A percentile compares a stretch with the other conserved stretches of the same genome.
Evolutionary conservation across 257 asterid species (phyloP).

Genomic region (Knoxia roxburghii): DNA sequence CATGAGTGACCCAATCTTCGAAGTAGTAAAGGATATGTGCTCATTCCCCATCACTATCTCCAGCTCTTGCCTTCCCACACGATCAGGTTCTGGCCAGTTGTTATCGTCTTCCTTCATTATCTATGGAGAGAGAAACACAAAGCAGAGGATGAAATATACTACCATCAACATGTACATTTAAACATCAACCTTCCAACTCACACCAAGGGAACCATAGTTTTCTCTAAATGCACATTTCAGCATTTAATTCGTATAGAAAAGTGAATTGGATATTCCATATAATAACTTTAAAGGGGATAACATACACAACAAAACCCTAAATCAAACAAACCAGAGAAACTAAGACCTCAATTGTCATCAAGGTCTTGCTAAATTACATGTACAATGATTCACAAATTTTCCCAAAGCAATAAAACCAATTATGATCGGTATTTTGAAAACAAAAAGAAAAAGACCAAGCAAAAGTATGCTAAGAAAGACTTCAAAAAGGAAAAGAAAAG

Average conservation of each 20-base stretch:
- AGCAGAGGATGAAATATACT: not conserved
- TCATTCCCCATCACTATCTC: conserved; percentile 99
- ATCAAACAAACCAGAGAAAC: not conserved
- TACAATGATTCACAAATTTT: no score
- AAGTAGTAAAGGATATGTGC: conserved; percentile 93
- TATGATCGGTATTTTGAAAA: not conserved
- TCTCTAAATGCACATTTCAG: not conserved
- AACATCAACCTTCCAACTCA: not conserved
- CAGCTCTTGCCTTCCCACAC: conserved; percentile 98
- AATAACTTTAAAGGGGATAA: no score
- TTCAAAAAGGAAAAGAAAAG: no score
- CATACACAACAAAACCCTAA: not conserved
- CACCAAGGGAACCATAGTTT: not conserved
- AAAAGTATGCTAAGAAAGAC: no score
- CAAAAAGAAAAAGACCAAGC: not conserved
- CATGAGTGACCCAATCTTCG: conserved; percentile 97
- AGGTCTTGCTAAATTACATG: no score
- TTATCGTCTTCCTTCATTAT: conserved; percentile 98
- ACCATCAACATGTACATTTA: not conserved
- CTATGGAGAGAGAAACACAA: conserved; percentile 25
- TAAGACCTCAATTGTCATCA: no score
- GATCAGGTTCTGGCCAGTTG: conserved; percentile 98
- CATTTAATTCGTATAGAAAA: no score
- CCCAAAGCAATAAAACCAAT: no score
- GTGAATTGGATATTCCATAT: no score